Base-by-base conservation (phyloP, 1,284 basidiomycete species). In the Exobasidium cylindrosporum region DNA sequence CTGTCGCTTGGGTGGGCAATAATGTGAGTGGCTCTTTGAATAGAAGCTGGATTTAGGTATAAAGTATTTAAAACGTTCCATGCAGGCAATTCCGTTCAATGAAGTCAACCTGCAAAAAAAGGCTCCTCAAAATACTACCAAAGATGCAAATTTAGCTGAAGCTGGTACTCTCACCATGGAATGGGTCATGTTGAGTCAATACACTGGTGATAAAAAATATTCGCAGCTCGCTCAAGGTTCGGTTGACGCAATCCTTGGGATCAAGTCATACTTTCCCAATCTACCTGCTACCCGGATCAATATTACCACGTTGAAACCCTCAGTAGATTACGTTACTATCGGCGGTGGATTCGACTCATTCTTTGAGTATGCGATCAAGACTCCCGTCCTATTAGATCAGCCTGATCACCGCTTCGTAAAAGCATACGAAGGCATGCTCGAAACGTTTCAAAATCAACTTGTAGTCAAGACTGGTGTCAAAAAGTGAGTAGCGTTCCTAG, bases 321-420 rank as follows among this genome's bases (percentile, higher is more conserved):
- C 29, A 11, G 44, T 43, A 26, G 40, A 57, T 24, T 76, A 70
- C 45, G 64, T 73, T n/a, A 71, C 73, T 4, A 72, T 67, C 63
- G 75, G 74, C 11, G 74, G n/a, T 56, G 64, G 47, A 4, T 50
- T 24, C 13, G 47, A 50, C 11, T 45, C 61, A 35, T 57, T 67
- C 55, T 72, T 69, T 49, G 73, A 76, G 62, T 74, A 74, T 46
- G 61, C 73, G 14, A 52, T 73, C 67, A 74, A 74, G 55, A 67
- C 67, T 30, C 66, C 70, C 1, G 66, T 69, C 57, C 58, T 73
- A 21, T 60, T 43, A 4, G 72, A 70, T 11, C 61, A 55, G 17
- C 32, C 14, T 28, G 31, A 55, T 40, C 53, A 55, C 21, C 53
- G 29, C 14, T 44, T 17, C 21, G 23, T 35, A 21, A 55, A 55